Percentiles rank a stretch among this genome's conserved stretches.
Evolutionary conservation across 2,329 filamentous ascomycete species (phyloP).

Genomic region (Colletotrichum nymphaeae): DNA sequence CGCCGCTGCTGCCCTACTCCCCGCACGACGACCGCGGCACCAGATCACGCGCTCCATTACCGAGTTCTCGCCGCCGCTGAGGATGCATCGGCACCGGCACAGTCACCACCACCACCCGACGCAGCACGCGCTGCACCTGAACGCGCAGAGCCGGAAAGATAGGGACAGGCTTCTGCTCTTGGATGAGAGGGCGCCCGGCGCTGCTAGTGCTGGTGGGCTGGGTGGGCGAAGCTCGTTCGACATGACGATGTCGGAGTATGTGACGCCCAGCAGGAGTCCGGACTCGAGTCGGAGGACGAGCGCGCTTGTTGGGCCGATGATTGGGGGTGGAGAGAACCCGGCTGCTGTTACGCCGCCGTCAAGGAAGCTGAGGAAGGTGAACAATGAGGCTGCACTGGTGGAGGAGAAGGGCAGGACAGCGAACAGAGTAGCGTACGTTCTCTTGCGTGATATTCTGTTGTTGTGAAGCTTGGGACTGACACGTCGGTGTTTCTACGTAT

Average conservation of each 20-base stretch:
- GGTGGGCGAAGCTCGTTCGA: slow-evolving; percentile 56
- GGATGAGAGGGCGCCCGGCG: slow-evolving; percentile 43
- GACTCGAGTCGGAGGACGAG: slow-evolving; percentile 57
- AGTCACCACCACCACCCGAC: slow-evolving; percentile 49
- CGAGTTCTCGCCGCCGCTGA: slow-evolving; percentile 62
- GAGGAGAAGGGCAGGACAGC: slow-evolving; percentile 55
- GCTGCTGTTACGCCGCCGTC: slow-evolving; percentile 6
- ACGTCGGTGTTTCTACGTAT: not conserved
- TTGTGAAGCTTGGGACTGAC: slow-evolving; percentile 4
- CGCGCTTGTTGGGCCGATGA: slow-evolving; percentile 44
- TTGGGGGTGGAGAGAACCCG: slow-evolving; percentile 36
- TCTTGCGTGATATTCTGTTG: not conserved
- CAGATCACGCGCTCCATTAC: slow-evolving; percentile 67
- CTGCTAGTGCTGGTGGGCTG: slow-evolving; percentile 39
- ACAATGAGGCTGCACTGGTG: slow-evolving; percentile 50
- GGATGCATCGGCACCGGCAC: slow-evolving; percentile 46
- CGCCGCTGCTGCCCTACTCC: slow-evolving; percentile 18
- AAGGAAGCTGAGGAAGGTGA: slow-evolving; percentile 40
- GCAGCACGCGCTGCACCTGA: slow-evolving; percentile 40
- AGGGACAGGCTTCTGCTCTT: slow-evolving; percentile 18
- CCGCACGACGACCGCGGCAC: slow-evolving; percentile 50
- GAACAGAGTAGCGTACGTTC: slow-evolving; percentile 54
- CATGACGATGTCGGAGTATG: slow-evolving; percentile 55
- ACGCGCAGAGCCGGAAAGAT: slow-evolving; percentile 4
- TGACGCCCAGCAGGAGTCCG: slow-evolving; percentile 56